Conservation (phyloP, 371 early-diverging fungal genomes). For the Thermomucor indicae-seudaticae region DNA sequence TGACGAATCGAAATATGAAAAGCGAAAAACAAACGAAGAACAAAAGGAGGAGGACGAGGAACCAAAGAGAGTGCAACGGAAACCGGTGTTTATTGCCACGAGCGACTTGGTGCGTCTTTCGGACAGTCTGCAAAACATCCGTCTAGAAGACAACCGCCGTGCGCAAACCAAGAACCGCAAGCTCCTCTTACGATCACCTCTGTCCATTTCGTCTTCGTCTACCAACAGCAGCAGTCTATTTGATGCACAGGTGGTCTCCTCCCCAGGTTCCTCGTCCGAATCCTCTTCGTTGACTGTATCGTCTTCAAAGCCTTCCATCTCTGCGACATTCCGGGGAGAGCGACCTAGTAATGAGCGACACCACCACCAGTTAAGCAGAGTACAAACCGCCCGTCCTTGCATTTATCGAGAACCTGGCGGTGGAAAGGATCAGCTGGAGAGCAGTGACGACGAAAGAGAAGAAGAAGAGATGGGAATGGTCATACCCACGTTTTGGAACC, state of each 20-base stretch:
- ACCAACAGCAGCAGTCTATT: background rate
- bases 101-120: too few relatives aligned
- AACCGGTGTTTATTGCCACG: too few relatives aligned
- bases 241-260: background rate
- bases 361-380: slow-evolving; percentile 8
- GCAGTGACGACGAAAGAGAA: background rate
- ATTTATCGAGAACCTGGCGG: background rate
- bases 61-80: too few relatives aligned
- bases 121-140: too few relatives aligned
- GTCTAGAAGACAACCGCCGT: too few relatives aligned
- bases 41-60: too few relatives aligned
- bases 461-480: background rate
- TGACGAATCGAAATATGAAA: too few relatives aligned
- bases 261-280: background rate
- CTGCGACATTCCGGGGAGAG: slow-evolving; percentile 2
- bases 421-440: slow-evolving; percentile 1
- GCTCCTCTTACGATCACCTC: background rate
- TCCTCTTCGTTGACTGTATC: background rate
- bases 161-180: background rate
- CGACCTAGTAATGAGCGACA: background rate
- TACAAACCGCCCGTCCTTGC: slow-evolving; percentile 8
- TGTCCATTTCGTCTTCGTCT: background rate
- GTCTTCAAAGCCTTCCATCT: background rate
- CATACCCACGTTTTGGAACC: slow-evolving; percentile 39
- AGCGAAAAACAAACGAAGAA: too few relatives aligned